A percentile compares a stretch with the other conserved stretches of the same genome.
phyloP scores from a whole-genome alignment of 306 rosid species.

The Castanea mollissima region DNA sequence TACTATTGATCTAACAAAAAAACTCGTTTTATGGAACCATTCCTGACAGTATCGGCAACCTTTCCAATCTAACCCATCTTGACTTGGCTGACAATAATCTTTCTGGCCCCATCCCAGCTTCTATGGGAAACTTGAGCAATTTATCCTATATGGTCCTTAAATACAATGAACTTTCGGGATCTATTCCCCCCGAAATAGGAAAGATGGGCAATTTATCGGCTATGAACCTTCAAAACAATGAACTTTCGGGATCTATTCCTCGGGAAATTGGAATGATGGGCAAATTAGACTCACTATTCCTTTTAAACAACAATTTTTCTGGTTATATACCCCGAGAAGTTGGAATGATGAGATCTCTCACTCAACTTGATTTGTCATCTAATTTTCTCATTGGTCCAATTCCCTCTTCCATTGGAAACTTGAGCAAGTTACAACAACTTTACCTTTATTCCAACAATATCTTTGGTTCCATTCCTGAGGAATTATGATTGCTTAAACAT shows the following conservation, averaged over 20 bases:
- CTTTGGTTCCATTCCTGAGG: neutral
- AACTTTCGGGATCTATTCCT: neutral
- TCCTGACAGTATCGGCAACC: neutral
- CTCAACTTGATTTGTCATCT: neutral
- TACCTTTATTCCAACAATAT: neutral
- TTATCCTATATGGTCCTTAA: neutral
- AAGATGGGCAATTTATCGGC: neutral
- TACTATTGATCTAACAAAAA: neutral
- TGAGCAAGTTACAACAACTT: neutral
- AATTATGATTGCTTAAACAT: neutral
- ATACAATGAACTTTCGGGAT: neutral
- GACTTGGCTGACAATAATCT: neutral
- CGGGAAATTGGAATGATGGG: neutral
- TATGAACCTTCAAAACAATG: neutral
- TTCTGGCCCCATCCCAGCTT: neutral
- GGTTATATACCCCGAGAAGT: slow-evolving; percentile 1
- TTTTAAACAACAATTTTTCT: neutral
- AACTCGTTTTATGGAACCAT: slow-evolving; percentile 13
- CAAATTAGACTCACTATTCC: neutral
- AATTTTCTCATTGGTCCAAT: neutral
- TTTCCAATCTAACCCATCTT: neutral
- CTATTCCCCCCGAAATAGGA: no score
- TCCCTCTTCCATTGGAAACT: neutral
- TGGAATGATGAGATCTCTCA: neutral
- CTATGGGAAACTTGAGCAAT: slow-evolving; percentile 1